phyloP scores from a whole-genome alignment of 768 basidiomycete species.

The Macrolepiota fuliginosa region DNA sequence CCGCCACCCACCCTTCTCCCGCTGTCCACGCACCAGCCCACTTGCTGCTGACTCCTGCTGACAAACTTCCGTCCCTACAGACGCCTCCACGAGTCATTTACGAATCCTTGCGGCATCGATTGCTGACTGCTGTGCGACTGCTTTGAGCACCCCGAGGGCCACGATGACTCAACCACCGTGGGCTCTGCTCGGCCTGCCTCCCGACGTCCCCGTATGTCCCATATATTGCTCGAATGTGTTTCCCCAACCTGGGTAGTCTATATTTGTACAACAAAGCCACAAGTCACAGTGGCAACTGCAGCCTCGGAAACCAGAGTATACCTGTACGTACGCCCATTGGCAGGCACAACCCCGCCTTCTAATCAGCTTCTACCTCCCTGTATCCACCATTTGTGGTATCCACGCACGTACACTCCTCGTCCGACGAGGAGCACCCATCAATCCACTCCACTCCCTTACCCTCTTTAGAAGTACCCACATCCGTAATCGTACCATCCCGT shows the following conservation, averaged over 20 bases:
- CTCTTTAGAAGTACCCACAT: background rate
- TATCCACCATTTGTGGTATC: background rate
- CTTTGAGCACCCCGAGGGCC: background rate
- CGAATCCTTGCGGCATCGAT: background rate
- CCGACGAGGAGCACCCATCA: conserved; percentile 5
- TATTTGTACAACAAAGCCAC: background rate
- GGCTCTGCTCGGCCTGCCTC: background rate
- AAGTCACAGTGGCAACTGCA: background rate
- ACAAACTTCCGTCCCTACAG: background rate
- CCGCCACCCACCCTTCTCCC: conserved; percentile 11
- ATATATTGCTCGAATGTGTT: background rate
- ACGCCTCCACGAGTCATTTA: conserved; percentile 3
- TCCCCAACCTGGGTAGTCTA: conserved; percentile 6
- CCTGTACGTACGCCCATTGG: background rate
- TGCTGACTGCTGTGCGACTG: background rate
- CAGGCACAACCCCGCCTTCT: conserved; percentile 2
- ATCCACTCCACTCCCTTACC: conserved; percentile 2
- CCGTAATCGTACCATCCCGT: background rate
- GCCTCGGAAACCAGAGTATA: conserved; percentile 9
- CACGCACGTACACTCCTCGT: background rate
- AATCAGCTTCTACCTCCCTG: background rate
- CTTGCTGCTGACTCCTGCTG: background rate
- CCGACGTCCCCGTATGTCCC: background rate
- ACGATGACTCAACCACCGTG: background rate
- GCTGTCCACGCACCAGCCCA: conserved; percentile 12